These are phyloP conservation scores for Lactuca sativa DNA, from an alignment of 129 eudicot species.

Conservation along the genomic window DNA sequence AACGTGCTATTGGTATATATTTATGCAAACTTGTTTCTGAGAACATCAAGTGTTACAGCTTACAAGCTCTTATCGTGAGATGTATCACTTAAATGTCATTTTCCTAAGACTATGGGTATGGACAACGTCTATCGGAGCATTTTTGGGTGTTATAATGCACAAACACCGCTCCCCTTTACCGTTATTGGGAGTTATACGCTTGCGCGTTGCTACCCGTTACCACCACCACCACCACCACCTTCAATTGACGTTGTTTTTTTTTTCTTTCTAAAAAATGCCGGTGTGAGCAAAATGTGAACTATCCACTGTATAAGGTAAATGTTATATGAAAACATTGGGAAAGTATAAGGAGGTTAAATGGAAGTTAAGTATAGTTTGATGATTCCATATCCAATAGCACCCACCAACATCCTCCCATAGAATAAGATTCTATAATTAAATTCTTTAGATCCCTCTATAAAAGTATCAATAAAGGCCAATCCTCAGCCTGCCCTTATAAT, in stretches of 20 bases:
- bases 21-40: too few species aligned
- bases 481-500: constrained; percentile 19
- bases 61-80: neutral
- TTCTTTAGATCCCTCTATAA: constrained; percentile 27
- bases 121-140: too few species aligned
- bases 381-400: constrained; percentile 41
- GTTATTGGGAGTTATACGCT: too few species aligned
- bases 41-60: neutral
- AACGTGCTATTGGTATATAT: too few species aligned
- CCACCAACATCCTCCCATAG: constrained; percentile 39
- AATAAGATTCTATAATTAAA: constrained; percentile 36
- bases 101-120: neutral
- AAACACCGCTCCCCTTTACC: too few species aligned
- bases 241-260: too few species aligned
- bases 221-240: too few species aligned
- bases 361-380: neutral
- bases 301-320: neutral
- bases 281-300: neutral
- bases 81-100: neutral
- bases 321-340: neutral
- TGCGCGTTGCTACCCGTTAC: too few species aligned
- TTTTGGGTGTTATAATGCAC: too few species aligned
- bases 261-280: too few species aligned
- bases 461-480: constrained; percentile 10
- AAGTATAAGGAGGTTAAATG: constrained; percentile 11